Base-by-base conservation (phyloP, 2,329 filamentous ascomycete genomes). In the Amphichorda felina region DNA sequence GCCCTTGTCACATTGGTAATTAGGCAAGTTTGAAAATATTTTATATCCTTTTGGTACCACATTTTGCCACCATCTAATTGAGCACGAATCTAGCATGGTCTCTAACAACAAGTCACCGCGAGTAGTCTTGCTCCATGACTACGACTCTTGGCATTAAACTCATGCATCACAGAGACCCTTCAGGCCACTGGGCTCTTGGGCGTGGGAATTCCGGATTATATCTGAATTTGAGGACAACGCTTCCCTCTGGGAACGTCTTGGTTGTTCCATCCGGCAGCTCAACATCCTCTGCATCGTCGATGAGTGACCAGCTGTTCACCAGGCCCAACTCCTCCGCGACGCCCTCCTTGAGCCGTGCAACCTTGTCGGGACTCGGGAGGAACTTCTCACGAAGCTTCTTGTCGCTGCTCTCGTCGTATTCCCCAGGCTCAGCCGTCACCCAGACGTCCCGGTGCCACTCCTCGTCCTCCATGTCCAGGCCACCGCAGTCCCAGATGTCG, bases 401-500 rank as follows among this genome's bases (percentile, higher is more conserved):
- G 6, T 47, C 43, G 5, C 41, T 39, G 10, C 38, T 45, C 14
- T 43, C 41, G 30, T 49, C 46, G 26, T 39, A 48, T 22, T 50
- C 46, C 2, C 41, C 42, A 2, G 43, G 46, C 28, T 40, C 42
- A 4, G 45, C 45, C 3, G 38, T 44, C 22, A 42, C 11, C 21
- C 32, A 41, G 2, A 38, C 30, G 7, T 22, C 10, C 19, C 41
- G 37, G 7, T 16, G 3, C 3, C 31, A 16, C 3, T 40, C 33
- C 7, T 40, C 32, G 1, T 37, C 30, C 7, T 35, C 30, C 37
- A 47, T 43, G 22, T 45, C 39, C 30, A 40, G 14, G 0, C 40
- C 38, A n/a, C n/a, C n/a, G n/a, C n/a, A n/a, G n/a, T n/a, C n/a
- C n/a, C n/a, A n/a, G n/a, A n/a, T n/a, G n/a, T n/a, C n/a, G 5